A percentile compares a stretch with the other conserved stretches of the same genome.
These are phyloP conservation scores for Amauroascus verrucosus DNA, from an alignment of 2,329 filamentous ascomycete genomes.

Conservation along the genomic window DNA sequence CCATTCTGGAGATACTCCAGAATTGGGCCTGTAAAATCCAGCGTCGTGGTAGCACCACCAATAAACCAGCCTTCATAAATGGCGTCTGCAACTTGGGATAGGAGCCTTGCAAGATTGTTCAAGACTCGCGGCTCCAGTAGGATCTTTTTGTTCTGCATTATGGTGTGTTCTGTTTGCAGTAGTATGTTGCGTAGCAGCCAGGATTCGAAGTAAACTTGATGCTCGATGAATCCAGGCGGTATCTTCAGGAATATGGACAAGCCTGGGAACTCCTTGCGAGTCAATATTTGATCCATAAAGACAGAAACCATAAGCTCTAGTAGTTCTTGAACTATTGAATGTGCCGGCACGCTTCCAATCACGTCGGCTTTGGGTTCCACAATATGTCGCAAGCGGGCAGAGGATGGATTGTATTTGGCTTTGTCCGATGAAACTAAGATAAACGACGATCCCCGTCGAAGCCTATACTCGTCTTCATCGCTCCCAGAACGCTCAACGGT, in stretches of 20 bases:
- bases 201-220: conserved; percentile 91
- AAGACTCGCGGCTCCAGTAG: conserved; percentile 73
- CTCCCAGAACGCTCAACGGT: conserved; percentile 39
- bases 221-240: conserved; percentile 84
- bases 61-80: conserved; percentile 97
- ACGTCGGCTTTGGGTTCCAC: conserved; percentile 49
- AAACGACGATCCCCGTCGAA: conserved; percentile 80
- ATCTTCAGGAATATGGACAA: conserved; percentile 78
- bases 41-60: conserved; percentile 67
- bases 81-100: conserved; percentile 71
- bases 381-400: conserved; percentile 53
- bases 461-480: conserved; percentile 34
- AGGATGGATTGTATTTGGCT: conserved; percentile 47
- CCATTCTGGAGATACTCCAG: conserved; percentile 83
- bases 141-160: conserved; percentile 61
- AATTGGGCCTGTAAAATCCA: conserved; percentile 77
- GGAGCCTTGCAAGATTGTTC: conserved; percentile 75
- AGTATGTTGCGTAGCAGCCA: conserved; percentile 71
- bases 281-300: conserved; percentile 75
- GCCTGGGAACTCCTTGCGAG: conserved; percentile 80
- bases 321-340: conserved; percentile 63
- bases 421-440: conserved; percentile 70
- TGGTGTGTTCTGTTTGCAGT: conserved; percentile 55
- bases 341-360: conserved; percentile 45
- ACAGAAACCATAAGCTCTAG: conserved; percentile 68